Conservation (phyloP, 148 eudicot genomes). For the Camellia japonica region DNA sequence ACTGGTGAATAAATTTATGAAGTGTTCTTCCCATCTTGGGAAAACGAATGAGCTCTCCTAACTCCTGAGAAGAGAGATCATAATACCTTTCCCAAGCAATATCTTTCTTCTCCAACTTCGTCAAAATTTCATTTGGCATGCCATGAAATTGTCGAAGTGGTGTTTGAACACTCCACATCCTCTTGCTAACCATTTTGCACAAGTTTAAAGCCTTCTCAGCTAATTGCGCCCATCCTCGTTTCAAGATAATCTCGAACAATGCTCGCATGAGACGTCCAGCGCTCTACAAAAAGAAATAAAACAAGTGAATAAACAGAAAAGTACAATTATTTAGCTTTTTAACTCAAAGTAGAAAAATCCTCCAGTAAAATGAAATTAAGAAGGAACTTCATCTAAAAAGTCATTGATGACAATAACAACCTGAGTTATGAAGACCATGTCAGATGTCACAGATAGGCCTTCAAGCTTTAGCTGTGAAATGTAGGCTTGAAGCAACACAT, state of each 20-base stretch:
- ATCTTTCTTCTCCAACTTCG: constrained; percentile 87
- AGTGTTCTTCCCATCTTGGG: constrained; percentile 79
- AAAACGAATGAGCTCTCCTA: constrained; percentile 79
- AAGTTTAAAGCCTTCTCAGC: constrained; percentile 34
- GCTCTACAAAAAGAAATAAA: constrained; percentile 44
- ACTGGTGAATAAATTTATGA: constrained; percentile 79
- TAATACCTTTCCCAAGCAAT: constrained; percentile 25
- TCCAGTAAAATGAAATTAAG: neutral
- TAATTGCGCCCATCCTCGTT: constrained; percentile 84
- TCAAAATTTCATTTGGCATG: constrained; percentile 50
- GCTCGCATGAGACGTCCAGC: constrained; percentile 28
- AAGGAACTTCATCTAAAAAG: neutral
- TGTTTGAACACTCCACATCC: no score
- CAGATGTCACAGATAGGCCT: constrained; percentile 75
- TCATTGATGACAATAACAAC: constrained; percentile 16
- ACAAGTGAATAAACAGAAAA: neutral
- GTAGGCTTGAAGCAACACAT: constrained; percentile 80
- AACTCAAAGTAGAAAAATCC: constrained; percentile 1
- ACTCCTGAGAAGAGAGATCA: constrained; percentile 76
- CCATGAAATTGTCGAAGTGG: constrained; percentile 37
- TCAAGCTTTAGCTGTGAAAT: constrained; percentile 83
- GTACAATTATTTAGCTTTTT: neutral
- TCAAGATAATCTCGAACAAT: constrained; percentile 72
- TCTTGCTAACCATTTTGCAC: no score
- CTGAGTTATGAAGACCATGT: constrained; percentile 85